Evolutionary conservation across 208 protist genomes (phyloP).

Genomic region (Crithidia acanthocephali): DNA sequence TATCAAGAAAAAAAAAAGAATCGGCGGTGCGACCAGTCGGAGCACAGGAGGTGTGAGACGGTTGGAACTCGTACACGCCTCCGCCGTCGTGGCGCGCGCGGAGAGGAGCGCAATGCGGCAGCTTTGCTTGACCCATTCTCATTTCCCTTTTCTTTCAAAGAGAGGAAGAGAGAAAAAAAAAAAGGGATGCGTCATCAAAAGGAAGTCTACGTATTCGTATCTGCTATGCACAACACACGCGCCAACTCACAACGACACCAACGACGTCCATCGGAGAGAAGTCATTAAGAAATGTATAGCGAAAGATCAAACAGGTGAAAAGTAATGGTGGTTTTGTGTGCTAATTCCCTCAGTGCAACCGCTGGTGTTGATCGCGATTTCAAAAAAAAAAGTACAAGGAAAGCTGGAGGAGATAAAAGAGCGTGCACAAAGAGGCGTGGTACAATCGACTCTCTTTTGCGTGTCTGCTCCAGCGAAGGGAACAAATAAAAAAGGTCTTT

Average conservation of each 20-base stretch:
- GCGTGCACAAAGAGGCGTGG: too few species aligned
- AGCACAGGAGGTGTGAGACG: too few species aligned
- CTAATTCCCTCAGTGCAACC: background rate
- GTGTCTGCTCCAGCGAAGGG: background rate
- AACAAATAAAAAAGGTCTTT: background rate
- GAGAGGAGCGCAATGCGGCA: too few species aligned
- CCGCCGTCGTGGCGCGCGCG: too few species aligned
- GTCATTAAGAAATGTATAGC: conserved; percentile 4
- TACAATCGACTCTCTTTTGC: background rate
- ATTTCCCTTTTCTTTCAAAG: too few species aligned
- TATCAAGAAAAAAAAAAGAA: too few species aligned
- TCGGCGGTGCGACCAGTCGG: too few species aligned
- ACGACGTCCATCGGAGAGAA: background rate
- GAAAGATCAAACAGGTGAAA: background rate
- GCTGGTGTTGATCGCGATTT: background rate
- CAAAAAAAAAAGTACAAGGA: background rate
- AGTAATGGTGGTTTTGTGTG: background rate
- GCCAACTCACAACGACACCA: background rate
- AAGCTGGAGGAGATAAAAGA: background rate
- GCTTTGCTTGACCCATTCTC: too few species aligned
- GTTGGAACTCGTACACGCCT: too few species aligned
- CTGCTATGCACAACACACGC: background rate
- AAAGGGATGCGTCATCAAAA: conserved; percentile 1
- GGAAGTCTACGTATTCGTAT: background rate
- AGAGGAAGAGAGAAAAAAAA: background rate